Evolutionary conservation across 1,139 yeast species (phyloP), one percentile per base, ranked within the genome.

Genomic region (Candida labiduridarum): DNA sequence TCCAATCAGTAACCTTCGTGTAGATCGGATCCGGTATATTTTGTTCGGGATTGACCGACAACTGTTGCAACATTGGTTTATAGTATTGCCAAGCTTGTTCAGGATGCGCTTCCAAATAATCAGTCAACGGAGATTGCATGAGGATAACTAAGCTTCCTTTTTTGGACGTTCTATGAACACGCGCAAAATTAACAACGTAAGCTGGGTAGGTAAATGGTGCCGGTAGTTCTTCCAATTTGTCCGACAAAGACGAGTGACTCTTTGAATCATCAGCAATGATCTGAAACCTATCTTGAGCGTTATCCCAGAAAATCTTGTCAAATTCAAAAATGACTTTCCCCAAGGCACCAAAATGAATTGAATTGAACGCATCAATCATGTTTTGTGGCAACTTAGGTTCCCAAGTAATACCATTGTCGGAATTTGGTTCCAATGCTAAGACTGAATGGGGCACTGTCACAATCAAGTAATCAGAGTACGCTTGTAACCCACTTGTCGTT

Each of bases 321-420:
- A 89, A 90, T 62, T 87, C 95, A 56, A 90, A 77, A 0, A 87
- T 71, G 5, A 88, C 85, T 65, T 90, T 90, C 0, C 96, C 96
- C 47, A 90, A 68, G 0, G 88, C 81, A 0, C 90, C 92, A 64
- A 83, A 85, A 57, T 84, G 85, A 52, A 86, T 74, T 3, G 68
- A 71, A 0, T 68, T 56, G 8, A 88, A 64, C 0, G 89, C 75
- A 0, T 68, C 68, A 1, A 57, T 54, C 15, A 89, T 69, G 0
- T 61, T 55, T 1, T 44, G 10, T 0, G 94, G 91, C 19, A 89
- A 68, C 2, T 71, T 64, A 0, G 95, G 94, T 1, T 58, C 60
- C 81, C 92, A 89, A 43, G 66, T 65, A 40, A 89, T 80, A 0
- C 79, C 78, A 14, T 76, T 74, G 18, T 68, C 60, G 3, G 47